A percentile compares a stretch with the other conserved stretches of the same genome.
Conservation (phyloP, 345 rosid species). For the Rhodamnia rubescens region DNA sequence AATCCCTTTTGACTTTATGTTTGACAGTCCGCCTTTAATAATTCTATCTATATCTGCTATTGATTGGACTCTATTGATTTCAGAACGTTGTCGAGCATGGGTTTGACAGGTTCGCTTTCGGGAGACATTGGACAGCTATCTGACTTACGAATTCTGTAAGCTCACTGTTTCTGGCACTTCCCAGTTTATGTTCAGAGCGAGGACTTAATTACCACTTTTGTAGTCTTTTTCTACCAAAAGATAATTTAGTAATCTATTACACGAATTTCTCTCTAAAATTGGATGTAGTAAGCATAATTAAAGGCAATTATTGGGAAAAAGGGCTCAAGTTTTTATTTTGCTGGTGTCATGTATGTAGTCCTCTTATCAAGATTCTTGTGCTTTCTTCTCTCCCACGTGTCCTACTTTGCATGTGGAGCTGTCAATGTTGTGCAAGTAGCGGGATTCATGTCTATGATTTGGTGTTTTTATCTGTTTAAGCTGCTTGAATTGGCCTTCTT, state of each 20-base stretch:
- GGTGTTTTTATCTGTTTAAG: neutral
- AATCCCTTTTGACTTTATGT: neutral
- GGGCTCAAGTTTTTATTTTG: neutral
- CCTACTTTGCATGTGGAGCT: neutral
- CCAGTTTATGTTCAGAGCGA: neutral
- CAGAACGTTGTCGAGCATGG: slow-evolving; percentile 52
- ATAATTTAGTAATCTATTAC: neutral
- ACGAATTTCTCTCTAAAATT: neutral
- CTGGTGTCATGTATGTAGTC: neutral
- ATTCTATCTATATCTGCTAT: neutral
- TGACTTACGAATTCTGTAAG: slow-evolving; percentile 60
- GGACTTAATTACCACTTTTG: neutral
- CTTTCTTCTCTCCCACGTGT: neutral
- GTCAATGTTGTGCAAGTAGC: neutral
- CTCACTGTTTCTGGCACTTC: neutral
- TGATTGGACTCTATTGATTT: slow-evolving; percentile 1
- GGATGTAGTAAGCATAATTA: neutral
- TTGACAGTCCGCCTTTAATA: neutral
- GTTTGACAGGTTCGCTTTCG: slow-evolving; percentile 42
- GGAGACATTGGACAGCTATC: slow-evolving; percentile 44
- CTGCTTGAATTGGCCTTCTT: neutral
- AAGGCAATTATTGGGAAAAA: neutral
- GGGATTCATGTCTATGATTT: neutral
- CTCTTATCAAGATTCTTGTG: neutral
- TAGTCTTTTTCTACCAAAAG: neutral